These are phyloP conservation scores for Suillus brevipes DNA, from an alignment of 768 basidiomycete genomes.

Conservation along the genomic window DNA sequence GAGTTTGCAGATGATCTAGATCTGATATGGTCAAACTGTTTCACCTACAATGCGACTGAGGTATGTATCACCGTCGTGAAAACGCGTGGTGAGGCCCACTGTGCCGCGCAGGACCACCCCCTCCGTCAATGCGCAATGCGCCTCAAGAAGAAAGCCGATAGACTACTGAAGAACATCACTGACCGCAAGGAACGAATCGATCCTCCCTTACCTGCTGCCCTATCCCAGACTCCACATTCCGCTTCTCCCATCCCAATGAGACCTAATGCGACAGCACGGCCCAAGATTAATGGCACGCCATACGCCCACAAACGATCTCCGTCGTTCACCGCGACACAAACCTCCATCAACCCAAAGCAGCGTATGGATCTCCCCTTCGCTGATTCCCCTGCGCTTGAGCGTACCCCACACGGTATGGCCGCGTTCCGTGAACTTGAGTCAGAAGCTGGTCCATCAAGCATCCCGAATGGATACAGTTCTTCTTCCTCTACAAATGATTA, in stretches of 20 bases:
- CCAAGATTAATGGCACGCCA: constrained; percentile 42
- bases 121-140: constrained; percentile 80
- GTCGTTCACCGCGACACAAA: constrained; percentile 32
- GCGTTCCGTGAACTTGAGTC: constrained; percentile 60
- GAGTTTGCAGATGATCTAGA: constrained; percentile 94
- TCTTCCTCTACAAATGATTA: constrained; percentile 25
- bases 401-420: constrained; percentile 75
- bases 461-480: constrained; percentile 28
- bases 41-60: constrained; percentile 87
- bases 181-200: constrained; percentile 83
- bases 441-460: constrained; percentile 35
- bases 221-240: constrained; percentile 30
- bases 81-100: constrained; percentile 1
- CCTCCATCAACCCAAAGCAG: constrained; percentile 15
- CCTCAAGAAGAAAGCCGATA: constrained; percentile 81
- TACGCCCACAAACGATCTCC: constrained; percentile 43
- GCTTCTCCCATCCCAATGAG: constrained; percentile 21
- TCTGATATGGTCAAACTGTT: constrained; percentile 96
- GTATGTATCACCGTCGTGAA: constrained; percentile 47
- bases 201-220: constrained; percentile 57
- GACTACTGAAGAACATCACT: constrained; percentile 83
- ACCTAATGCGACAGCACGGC: constrained; percentile 41
- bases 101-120: constrained; percentile 70
- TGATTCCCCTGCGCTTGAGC: constrained; percentile 67
- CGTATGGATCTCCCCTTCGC: constrained; percentile 52